Percentiles rank a stretch among this genome's conserved stretches.
These are phyloP conservation scores for Flueggea neowawraea DNA, from an alignment of 441 rosid species.

Conservation along the genomic window DNA sequence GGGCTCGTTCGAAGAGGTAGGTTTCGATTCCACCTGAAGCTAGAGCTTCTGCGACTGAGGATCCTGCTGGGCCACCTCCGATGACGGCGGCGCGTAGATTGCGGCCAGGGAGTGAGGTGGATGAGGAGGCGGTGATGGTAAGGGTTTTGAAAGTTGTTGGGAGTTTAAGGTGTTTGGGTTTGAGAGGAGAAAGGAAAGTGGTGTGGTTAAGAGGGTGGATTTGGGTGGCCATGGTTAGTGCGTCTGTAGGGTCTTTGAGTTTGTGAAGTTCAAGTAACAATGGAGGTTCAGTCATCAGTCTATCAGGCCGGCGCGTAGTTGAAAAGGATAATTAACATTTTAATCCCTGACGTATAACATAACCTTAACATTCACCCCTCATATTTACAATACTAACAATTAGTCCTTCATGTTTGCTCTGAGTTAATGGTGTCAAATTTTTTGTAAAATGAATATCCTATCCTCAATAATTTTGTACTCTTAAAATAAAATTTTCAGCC, in stretches of 20 bases:
- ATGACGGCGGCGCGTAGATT: slow-evolving; percentile 52
- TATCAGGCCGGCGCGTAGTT: no score
- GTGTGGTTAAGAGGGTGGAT: slow-evolving; percentile 4
- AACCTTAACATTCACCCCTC: no score
- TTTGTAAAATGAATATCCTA: no score
- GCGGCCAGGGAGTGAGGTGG: slow-evolving; percentile 30
- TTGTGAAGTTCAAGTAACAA: background rate
- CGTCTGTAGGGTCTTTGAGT: background rate
- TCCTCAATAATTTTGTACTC: no score
- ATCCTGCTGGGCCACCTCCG: slow-evolving; percentile 61
- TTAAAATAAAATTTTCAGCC: no score
- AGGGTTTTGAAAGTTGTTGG: slow-evolving; percentile 2
- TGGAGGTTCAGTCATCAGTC: no score
- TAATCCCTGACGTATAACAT: no score
- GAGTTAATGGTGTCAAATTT: no score
- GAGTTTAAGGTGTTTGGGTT: background rate
- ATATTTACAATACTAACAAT: no score
- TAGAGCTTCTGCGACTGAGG: slow-evolving; percentile 51
- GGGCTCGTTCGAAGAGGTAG: slow-evolving; percentile 57
- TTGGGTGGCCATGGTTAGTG: slow-evolving; percentile 21
- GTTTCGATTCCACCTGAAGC: slow-evolving; percentile 58
- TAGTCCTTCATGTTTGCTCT: no score
- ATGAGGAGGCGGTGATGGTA: slow-evolving; percentile 19
- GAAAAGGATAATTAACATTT: no score
- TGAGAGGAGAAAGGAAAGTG: slow-evolving; percentile 1